phyloP scores from a whole-genome alignment of 2,329 filamentous ascomycete genomes.

The Hymenoscyphus fraxineus region DNA sequence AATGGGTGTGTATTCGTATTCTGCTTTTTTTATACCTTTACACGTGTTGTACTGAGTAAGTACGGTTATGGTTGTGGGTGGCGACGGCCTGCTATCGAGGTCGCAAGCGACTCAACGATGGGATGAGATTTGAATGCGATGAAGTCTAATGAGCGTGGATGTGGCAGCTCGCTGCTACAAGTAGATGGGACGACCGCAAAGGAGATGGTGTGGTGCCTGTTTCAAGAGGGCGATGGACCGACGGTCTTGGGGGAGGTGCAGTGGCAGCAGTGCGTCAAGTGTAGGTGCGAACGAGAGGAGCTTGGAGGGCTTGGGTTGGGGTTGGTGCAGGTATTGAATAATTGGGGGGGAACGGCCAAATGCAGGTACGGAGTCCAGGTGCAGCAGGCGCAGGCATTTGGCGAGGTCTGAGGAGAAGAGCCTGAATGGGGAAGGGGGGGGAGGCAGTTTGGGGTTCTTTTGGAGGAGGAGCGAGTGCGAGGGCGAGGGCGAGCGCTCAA shows the following conservation, averaged over 20 bases:
- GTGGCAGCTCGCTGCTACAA: neutral
- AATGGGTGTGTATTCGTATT: neutral
- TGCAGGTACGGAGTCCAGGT: neutral
- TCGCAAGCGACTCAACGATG: neutral
- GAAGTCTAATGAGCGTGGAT: slow-evolving; percentile 5
- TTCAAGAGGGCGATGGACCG: neutral
- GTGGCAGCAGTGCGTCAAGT: neutral
- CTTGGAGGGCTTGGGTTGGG: too few species aligned
- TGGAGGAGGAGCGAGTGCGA: neutral
- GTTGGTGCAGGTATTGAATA: too few species aligned
- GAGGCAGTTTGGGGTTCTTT: too few species aligned
- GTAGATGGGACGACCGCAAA: neutral
- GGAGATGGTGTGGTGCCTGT: neutral
- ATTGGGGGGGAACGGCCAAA: neutral
- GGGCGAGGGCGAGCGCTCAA: neutral
- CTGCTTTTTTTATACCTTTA: neutral
- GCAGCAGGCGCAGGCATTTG: neutral
- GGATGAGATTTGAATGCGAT: neutral
- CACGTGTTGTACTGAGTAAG: neutral
- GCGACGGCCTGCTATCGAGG: slow-evolving; percentile 5
- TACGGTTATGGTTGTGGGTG: neutral
- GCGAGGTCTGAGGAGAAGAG: neutral
- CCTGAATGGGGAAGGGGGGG: neutral
- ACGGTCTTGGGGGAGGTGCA: neutral
- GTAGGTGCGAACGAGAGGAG: too few species aligned